phyloP scores from a whole-genome alignment of 2,329 filamentous ascomycete species.

The Neopestalotiopsis rosae region DNA sequence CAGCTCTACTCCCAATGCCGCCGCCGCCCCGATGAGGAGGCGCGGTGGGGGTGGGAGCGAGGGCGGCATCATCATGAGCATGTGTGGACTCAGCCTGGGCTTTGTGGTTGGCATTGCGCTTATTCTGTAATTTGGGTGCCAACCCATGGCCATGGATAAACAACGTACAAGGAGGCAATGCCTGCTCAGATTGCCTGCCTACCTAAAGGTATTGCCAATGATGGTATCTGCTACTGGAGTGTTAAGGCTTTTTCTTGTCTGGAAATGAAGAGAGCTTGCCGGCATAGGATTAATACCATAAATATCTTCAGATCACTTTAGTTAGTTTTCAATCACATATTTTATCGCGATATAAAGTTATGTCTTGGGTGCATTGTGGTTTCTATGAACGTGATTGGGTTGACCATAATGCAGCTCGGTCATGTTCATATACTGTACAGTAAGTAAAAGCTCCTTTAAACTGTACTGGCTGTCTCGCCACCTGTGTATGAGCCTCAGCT shows the following conservation, averaged over 20 bases:
- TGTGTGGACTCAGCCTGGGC: conserved; percentile 34
- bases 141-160: no score
- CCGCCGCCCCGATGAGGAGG: not conserved
- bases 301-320: no score
- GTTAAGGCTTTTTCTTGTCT: not conserved
- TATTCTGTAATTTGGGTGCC: conserved; percentile 27
- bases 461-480: not conserved
- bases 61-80: conserved; percentile 33
- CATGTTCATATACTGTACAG: not conserved
- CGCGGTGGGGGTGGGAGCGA: conserved; percentile 21
- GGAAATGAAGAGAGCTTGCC: not conserved
- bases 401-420: no score
- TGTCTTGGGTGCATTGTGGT: no score
- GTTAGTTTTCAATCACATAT: no score
- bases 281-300: not conserved
- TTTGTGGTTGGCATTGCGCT: conserved; percentile 33
- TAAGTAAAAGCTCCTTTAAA: not conserved
- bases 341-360: no score
- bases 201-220: not conserved
- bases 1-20: conserved; percentile 15
- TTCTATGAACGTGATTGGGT: not conserved
- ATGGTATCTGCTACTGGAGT: not conserved
- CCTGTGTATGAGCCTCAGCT: not conserved
- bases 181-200: not conserved
- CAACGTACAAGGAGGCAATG: no score